Base-by-base conservation (phyloP, 306 rosid species). In the Prunus mira region DNA sequence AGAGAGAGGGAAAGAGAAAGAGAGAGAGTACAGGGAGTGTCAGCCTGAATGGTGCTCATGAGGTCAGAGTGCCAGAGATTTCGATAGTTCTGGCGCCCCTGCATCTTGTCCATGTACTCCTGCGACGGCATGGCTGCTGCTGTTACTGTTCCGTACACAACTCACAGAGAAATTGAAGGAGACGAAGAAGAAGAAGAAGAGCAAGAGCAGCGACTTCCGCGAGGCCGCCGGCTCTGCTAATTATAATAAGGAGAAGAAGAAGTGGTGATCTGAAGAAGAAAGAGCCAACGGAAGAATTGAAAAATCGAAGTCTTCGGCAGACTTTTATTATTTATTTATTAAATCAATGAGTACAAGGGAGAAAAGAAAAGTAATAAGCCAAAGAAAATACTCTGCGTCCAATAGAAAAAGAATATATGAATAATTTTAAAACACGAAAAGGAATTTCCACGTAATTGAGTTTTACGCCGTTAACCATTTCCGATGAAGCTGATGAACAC, bases 31-130 rank as follows among this genome's bases (percentile, higher is more conserved):
- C 96, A 90, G 15, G 84, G 91, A 65, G 97, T 83, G 78, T 93
- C 94, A 9, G 90, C 89, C 79, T 84, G 84, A 20, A 89, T 79
- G 49, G 97, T 85, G 7, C 64, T 34, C 79, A 87, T 56, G 66
- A 93, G 91, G 74, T 90, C 90, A 24, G 93, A 46, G 87, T 93
- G 97, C 97, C 96, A 89, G 87, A 93, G 69, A 86, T 93, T 93
- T 25, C 97, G 93, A 78, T 69, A 93, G 67, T 47, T 87, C 88
- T 93, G 91, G 61, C 97, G 92, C 47, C 80, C 62, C 89, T 93
- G 92, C 97, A 93, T 83, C 96, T 90, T 93, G 25, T 90, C 96
- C 6, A 90, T 73, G 57, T 85, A 77, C 65, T 58, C 77, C 87
- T 87, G 91, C 68, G 86, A 84, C 70, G 93, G 86, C 97, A 90